Base-by-base conservation (phyloP, 2,329 filamentous ascomycete species). In the Alternaria alternata region DNA sequence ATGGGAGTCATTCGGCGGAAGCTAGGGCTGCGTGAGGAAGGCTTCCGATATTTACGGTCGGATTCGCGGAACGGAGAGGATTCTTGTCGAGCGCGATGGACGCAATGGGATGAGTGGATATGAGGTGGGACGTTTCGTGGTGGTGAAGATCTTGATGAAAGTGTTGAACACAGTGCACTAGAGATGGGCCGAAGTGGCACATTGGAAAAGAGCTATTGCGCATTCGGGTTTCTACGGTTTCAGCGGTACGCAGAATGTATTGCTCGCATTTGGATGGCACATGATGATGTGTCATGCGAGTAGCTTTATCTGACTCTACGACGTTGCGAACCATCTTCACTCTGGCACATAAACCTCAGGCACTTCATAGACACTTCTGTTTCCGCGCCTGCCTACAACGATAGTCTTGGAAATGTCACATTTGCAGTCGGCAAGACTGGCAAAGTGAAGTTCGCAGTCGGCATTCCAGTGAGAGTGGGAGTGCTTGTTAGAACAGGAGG, bases 11-110 rank as follows among this genome's bases (percentile, higher is more conserved):
- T 36, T 51, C 22, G 49, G 55, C 55, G 55, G 49, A 54, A 54
- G 48, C 55, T 54, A 57, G 38, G 49, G 55, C 36, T 43, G 24
- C 43, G 42, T 54, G 49, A 47, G 55, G 41, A 57, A 46, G 34
- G 22, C 41, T 57, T 46, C 55, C 55, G 48, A 26, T 46, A 41
- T 38, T 7, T 36, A 41, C 47, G 22, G 52, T 38, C 36, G 43
- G 12, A 42, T 42, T 42, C 12, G n/a, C 24, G 54, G 54, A 28
- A 16, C 38, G 51, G 51, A 43, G 26, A 53, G 5, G 26, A 38
- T 16, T n/a, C 14, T 49, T 49, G 30, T n/a, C 16, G 32, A 38
- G 46, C 32, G 32, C 32, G 32, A 26, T 26, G 46, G 32, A 36
- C 18, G 46, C 18, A 28, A 16, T 48, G 30, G 6, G 28, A 48